These are phyloP conservation scores for Coemansia sp. DNA, from an alignment of 192 early-diverging fungal genomes.

Conservation along the genomic window DNA sequence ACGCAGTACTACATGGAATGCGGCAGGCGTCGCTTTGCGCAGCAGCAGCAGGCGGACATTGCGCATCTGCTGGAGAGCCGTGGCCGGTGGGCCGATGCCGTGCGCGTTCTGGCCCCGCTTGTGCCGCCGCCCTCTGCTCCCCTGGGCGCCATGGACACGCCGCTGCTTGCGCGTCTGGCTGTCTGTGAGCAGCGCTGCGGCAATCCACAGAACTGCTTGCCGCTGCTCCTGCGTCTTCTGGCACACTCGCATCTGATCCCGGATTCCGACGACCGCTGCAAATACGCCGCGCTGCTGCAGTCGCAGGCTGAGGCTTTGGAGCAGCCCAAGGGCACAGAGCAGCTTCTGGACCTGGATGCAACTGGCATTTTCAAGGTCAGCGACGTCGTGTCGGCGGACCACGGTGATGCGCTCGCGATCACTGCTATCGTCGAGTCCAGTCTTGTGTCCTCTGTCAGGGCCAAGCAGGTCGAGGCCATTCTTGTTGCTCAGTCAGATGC, in stretches of 20 bases:
- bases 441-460: constrained; percentile 3
- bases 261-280: not conserved
- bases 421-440: constrained; percentile 6
- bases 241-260: constrained; percentile 13
- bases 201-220: constrained; percentile 14
- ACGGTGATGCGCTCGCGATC: constrained; percentile 9
- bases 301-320: constrained; percentile 13
- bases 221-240: constrained; percentile 22
- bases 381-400: not conserved
- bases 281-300: constrained; percentile 19
- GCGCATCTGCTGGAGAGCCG: constrained; percentile 41
- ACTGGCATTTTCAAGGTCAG: not conserved
- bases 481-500: constrained; percentile 11
- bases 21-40: constrained; percentile 41
- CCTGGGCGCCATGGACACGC: constrained; percentile 18
- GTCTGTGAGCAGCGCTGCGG: constrained; percentile 36
- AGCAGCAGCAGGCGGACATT: constrained; percentile 41
- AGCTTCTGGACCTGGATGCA: not conserved
- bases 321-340: not conserved
- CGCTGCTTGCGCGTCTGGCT: constrained; percentile 30
- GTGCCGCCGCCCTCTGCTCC: not conserved
- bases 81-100: constrained; percentile 33
- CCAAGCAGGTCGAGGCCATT: constrained; percentile 16
- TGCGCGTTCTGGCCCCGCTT: constrained; percentile 25
- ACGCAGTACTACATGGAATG: constrained; percentile 50